These are phyloP conservation scores for Hypoxylon rickii DNA, from an alignment of 495 filamentous ascomycete genomes.

Conservation along the genomic window DNA sequence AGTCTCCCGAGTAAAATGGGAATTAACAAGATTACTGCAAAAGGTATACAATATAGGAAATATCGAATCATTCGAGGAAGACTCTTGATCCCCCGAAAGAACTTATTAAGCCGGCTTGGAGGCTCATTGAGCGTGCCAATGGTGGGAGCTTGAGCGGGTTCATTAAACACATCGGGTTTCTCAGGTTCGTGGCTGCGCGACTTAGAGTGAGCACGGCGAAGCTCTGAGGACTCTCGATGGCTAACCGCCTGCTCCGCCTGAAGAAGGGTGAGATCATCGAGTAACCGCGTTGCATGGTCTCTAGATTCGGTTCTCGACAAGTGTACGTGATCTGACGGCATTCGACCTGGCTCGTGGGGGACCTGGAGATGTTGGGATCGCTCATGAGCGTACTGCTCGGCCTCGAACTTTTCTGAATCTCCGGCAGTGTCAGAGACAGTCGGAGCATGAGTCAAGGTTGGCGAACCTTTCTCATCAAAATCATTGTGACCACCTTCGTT, in stretches of 20 bases:
- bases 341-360: slow-evolving; percentile 13
- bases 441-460: slow-evolving; percentile 25
- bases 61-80: slow-evolving; percentile 83
- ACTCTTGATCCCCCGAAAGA: slow-evolving; percentile 61
- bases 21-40: slow-evolving; percentile 74
- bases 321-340: slow-evolving; percentile 7
- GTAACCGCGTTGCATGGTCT: slow-evolving; percentile 72
- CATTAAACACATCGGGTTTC: slow-evolving; percentile 83
- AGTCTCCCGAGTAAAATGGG: slow-evolving; percentile 80
- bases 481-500: slow-evolving; percentile 10
- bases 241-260: slow-evolving; percentile 78
- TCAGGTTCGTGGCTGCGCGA: slow-evolving; percentile 49
- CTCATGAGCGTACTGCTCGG: slow-evolving; percentile 27
- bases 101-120: slow-evolving; percentile 59
- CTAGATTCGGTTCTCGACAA: slow-evolving; percentile 36
- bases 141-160: slow-evolving; percentile 57
- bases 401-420: slow-evolving; percentile 27
- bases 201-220: slow-evolving; percentile 44
- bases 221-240: slow-evolving; percentile 51
- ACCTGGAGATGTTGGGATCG: slow-evolving; percentile 28
- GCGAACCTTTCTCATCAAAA: slow-evolving; percentile 34
- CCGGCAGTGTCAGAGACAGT: slow-evolving; percentile 36
- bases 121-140: slow-evolving; percentile 44
- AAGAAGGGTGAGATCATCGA: slow-evolving; percentile 84
- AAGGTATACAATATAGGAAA: slow-evolving; percentile 81